Evolutionary conservation across 352 stramenopile species (phyloP).

Genomic region (Pythium apleroticum): DNA sequence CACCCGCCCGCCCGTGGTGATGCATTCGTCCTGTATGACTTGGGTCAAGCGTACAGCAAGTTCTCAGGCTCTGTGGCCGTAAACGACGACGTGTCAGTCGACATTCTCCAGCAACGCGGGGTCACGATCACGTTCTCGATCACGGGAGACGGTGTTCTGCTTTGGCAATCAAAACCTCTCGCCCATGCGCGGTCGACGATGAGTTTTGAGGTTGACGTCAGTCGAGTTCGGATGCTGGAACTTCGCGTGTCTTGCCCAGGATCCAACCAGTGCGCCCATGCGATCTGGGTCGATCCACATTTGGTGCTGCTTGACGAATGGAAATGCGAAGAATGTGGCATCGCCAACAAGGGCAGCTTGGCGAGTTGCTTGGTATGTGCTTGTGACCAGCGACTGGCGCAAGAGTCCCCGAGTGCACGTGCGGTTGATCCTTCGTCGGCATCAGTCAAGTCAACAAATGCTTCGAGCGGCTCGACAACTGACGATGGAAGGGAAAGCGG

Average conservation of each 20-base stretch:
- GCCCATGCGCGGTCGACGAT: slow-evolving; percentile 40
- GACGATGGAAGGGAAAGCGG: background rate
- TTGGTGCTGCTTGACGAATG: slow-evolving; percentile 72
- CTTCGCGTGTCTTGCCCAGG: slow-evolving; percentile 65
- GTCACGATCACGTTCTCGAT: slow-evolving; percentile 70
- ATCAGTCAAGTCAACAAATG: background rate
- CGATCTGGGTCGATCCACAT: slow-evolving; percentile 79
- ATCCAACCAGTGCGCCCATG: slow-evolving; percentile 78
- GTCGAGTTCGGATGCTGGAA: slow-evolving; percentile 72
- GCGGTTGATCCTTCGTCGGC: background rate
- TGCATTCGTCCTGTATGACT: slow-evolving; percentile 82
- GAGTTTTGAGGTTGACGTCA: slow-evolving; percentile 60
- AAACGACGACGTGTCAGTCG: slow-evolving; percentile 70
- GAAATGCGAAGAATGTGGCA: slow-evolving; percentile 60
- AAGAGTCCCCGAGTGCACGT: background rate
- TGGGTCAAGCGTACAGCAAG: slow-evolving; percentile 55
- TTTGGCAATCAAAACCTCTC: slow-evolving; percentile 80
- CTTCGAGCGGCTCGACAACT: background rate
- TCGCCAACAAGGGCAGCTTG: slow-evolving; percentile 65
- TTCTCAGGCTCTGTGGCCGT: slow-evolving; percentile 63
- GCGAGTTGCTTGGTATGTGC: slow-evolving; percentile 52
- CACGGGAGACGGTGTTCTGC: slow-evolving; percentile 55
- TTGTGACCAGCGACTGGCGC: background rate
- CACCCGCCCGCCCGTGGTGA: slow-evolving; percentile 71
- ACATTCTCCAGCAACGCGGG: slow-evolving; percentile 54